Evolutionary conservation across 2,329 filamentous ascomycete genomes (phyloP), one percentile per base, ranked within the genome.

Genomic region (Colletotrichum liaoningense): DNA sequence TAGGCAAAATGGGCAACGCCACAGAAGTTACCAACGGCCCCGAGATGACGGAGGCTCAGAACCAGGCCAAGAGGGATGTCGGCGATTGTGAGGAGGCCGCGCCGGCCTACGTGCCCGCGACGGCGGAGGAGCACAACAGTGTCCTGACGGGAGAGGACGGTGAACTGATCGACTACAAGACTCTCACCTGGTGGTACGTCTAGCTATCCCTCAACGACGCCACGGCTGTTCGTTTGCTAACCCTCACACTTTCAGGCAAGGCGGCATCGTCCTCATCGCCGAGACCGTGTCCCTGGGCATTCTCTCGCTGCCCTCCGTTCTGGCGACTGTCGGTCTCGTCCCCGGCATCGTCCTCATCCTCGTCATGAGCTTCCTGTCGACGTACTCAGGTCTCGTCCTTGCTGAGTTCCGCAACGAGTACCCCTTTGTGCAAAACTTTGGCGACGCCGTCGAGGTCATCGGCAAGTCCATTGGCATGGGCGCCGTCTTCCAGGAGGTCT

Each of bases 281-380:
- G 84, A 86, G 69, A 86, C 84, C 1, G 83, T 86, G 69, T 85
- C 83, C 0, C 82, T 86, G n/a, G 85, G 85, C 0, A 85, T 86
- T 80, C 93, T 95, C 84, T 94, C 92, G 0, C 93, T 95, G 74
- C 93, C 93, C 0, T 93, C 91, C 79, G 94, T 93, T 0, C 91
- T 95, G 79, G 92, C 93, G 3, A 84, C 92, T 14, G 86, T 95
- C 56, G 93, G 93, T 4, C 86, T 95, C 16, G 91, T 93, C 1
- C 93, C 93, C 0, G 93, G 93, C n/a, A 84, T 95, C 67, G 89
- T 94, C 73, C 80, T 94, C 79, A 94, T 93, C 56, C 86, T 94
- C 74, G 87, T 93, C 30, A 88, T 85, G 64, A 85, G 93, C 58
- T 88, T 92, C 19, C 83, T 94, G 3, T 94, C 94, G 78, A 94